Evolutionary conservation across 306 rosid species (phyloP).

Genomic region (Neltuma alba): DNA sequence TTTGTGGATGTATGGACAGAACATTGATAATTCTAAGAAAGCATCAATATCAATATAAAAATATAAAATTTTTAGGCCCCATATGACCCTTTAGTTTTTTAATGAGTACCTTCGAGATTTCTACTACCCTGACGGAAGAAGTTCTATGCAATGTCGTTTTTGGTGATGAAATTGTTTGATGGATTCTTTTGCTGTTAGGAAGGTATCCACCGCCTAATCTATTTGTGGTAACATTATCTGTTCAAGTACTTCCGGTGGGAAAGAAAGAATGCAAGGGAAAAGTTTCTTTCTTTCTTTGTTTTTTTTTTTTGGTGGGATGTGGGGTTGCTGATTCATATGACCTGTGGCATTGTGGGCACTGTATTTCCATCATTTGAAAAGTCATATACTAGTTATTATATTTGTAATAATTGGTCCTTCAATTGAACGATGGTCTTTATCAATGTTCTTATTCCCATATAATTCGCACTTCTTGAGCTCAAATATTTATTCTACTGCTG

Average conservation of each 20-base stretch:
- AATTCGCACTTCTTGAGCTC: neutral
- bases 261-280: neutral
- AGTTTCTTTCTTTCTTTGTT: too few relatives aligned
- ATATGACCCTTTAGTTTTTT: too few relatives aligned
- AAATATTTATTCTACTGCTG: neutral
- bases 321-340: too few relatives aligned
- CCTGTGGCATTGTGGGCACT: too few relatives aligned
- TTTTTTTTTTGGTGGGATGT: too few relatives aligned
- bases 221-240: neutral
- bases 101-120: too few relatives aligned
- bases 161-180: conserved; percentile 15
- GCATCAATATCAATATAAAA: neutral
- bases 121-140: too few relatives aligned
- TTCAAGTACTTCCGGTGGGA: neutral
- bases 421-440: conserved; percentile 1
- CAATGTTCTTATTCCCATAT: neutral
- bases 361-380: too few relatives aligned
- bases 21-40: conserved; percentile 2
- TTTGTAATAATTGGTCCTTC: neutral
- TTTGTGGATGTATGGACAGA: neutral
- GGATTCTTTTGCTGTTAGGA: conserved; percentile 8
- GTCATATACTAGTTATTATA: neutral
- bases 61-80: neutral
- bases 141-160: neutral
- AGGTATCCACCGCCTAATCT: neutral